Evolutionary conservation across 345 rosid genomes (phyloP).

Genomic region (Orychophragmus violaceus): DNA sequence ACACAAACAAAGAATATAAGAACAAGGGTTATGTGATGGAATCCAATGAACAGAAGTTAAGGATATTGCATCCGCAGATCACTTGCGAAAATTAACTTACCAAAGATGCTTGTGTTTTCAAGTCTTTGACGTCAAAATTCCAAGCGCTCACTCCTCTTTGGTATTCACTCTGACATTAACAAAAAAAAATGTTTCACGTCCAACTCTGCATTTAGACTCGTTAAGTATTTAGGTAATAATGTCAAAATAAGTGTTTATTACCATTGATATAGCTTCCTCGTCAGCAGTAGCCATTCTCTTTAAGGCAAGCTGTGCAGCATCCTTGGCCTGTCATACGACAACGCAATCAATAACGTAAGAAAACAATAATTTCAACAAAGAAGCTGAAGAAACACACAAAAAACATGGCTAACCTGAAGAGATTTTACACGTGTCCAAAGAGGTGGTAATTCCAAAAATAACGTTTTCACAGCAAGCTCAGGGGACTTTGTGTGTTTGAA

Average conservation of each 20-base stretch:
- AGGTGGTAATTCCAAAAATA: conserved; percentile 78
- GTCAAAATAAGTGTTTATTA: conserved; percentile 24
- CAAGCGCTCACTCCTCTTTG: conserved; percentile 99
- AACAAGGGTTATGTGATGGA: background rate
- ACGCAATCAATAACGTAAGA: conserved; percentile 9
- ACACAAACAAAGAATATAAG: conserved; percentile 18
- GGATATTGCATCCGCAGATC: background rate
- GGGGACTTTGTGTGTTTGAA: conserved; percentile 93
- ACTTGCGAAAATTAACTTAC: conserved; percentile 39
- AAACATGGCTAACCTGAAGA: conserved; percentile 57
- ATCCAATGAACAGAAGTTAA: background rate
- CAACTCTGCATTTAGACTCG: background rate
- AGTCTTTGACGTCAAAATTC: conserved; percentile 92
- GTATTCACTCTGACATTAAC: conserved; percentile 73
- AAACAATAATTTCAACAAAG: conserved; percentile 2
- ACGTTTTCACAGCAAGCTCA: conserved; percentile 67
- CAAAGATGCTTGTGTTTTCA: conserved; percentile 90
- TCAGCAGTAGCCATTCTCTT: conserved; percentile 97
- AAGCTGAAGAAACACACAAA: conserved; percentile 2
- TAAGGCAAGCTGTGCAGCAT: conserved; percentile 87
- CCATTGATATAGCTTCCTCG: conserved; percentile 94
- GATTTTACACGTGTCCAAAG: conserved; percentile 95
- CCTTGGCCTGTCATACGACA: conserved; percentile 64
- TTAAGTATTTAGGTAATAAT: background rate
- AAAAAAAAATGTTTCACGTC: background rate